Percentiles rank a stretch among this genome's conserved stretches.
Evolutionary conservation across 2,329 filamentous ascomycete species (phyloP).

Genomic region (Paraphaeosphaeria minitans): DNA sequence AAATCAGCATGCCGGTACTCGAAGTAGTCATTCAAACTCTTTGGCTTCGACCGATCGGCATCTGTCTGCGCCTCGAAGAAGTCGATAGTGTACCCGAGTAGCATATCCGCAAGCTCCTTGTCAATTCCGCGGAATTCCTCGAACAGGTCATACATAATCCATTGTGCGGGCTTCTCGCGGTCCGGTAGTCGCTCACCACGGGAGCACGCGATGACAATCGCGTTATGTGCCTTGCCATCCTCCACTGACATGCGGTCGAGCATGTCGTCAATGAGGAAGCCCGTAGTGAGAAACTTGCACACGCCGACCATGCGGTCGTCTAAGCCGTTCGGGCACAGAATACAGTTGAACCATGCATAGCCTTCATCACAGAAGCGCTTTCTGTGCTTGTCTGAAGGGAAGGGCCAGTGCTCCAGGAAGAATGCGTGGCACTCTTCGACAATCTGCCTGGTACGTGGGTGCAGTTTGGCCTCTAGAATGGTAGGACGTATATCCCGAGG

Average conservation of each 20-base stretch:
- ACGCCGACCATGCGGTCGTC: constrained; percentile 3
- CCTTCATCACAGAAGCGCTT: constrained; percentile 4
- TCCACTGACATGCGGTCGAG: constrained; percentile 6
- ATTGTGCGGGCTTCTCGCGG: constrained; percentile 7
- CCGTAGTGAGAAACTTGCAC: constrained; percentile 1
- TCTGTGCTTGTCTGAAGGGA: constrained; percentile 2
- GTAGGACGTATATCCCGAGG: constrained; percentile 2
- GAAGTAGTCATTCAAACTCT: constrained; percentile 3
- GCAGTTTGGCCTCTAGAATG: constrained; percentile 1
- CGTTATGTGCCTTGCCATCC: constrained; percentile 1
- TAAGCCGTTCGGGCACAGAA: not conserved
- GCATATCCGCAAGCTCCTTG: constrained; percentile 3
- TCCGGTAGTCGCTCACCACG: not conserved
- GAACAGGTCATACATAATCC: constrained; percentile 9
- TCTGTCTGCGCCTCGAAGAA: constrained; percentile 5
- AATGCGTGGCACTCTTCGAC: constrained; percentile 1
- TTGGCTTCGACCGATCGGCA: not conserved
- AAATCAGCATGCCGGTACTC: constrained; percentile 6
- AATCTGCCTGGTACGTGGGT: not conserved
- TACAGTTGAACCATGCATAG: constrained; percentile 6
- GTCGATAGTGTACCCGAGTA: constrained; percentile 2
- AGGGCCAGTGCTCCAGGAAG: constrained; percentile 4
- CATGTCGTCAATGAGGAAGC: constrained; percentile 5
- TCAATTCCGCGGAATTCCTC: not conserved
- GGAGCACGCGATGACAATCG: not conserved